Base-by-base conservation (phyloP, 352 stramenopile genomes). In the Phytopythium cucurbitacearum region DNA sequence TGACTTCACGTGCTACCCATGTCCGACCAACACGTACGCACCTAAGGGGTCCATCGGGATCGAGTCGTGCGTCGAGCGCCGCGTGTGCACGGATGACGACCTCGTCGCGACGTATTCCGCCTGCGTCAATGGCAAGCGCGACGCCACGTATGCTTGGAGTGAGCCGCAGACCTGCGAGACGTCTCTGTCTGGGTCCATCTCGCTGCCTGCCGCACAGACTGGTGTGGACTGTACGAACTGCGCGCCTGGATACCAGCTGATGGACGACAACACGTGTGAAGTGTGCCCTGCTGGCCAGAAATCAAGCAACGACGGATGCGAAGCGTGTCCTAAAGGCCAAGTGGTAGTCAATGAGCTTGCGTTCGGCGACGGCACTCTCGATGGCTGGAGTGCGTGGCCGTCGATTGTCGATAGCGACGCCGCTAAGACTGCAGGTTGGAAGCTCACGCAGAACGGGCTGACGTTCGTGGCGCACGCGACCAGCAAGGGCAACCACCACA, bases 1-100 rank as follows among this genome's bases (percentile, higher is more conserved):
- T 9, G 83, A 89, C 43, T 94, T 91, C 44, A 80, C 60, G 33
- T 94, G 83, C 57, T 85, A 89, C 45, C 40, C 69, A 35, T 94
- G 83, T 56, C 83, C 80, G 7, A 48, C 58, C 4, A 76, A 80
- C 44, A 89, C 71, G 1, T 87, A 75, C 41, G 60, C 83, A 3
- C 77, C 79, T 0, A 86, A 89, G 39, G 83, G 83, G 11, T 94
- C 83, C 5, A 87, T 94, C 48, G 80, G 81, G 1, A 54, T 80
- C 33, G 75, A 74, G 0, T 79, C 83, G 0, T 94, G 83, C 47
- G 74, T 91, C 0, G 63, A 74, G 39, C 75, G 73, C 34, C 79
- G 80, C 12, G 48, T 77, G n/a, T 94, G 83, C 40, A 64, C 75
- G 2, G 56, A 66, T 2, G 77, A 89, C 7, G 83, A 91, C 36